Base-by-base conservation (phyloP, 2,329 filamentous ascomycete genomes). In the Trichoderma simmonsii region DNA sequence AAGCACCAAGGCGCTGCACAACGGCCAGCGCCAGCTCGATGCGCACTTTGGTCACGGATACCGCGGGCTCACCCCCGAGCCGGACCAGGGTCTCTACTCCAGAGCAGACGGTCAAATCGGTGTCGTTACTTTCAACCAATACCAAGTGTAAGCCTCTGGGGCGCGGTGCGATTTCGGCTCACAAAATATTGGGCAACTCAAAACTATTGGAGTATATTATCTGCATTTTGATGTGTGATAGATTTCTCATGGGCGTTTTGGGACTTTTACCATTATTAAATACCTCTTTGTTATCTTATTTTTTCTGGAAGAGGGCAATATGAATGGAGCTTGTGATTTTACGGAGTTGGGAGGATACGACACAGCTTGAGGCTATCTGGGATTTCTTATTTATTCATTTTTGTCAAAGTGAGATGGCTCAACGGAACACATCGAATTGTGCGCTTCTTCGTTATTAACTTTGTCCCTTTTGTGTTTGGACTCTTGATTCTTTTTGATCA, bases 11-110 rank as follows among this genome's bases (percentile, higher is more conserved):
- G 77, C 80, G 2, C 77, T 83, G 6, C 79, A 80, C 75, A 82
- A 84, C 51, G 80, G 82, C 3, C 78, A 81, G 73, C 78, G 82
- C 32, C 82, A 81, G 65, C 72, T 77, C 21, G 82, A 84, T 14
- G 69, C 76, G 3, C 80, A 82, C 71, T 77, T 78, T 43, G 72
- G 75, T 24, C 65, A 69, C 5, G 73, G 73, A 26, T 73, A 74
- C 34, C 77, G 76, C 6, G 75, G 78, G 8, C 54, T 77, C 14
- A 76, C 73, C 24, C 75, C 78, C 6, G 80, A 81, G 15, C 75
- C 76, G 14, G 77, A 78, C 11, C 76, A 79, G 43, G 80, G 78
- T 71, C 75, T 77, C 66, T 83, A 82, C 72, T 78, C 78, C 11
- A 76, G 81, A 71, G 82, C 81, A 6, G 79, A 82, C 51, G 82